These are phyloP conservation scores for Ceratocystis huliohia DNA, from an alignment of 2,329 filamentous ascomycete genomes.

Conservation along the genomic window DNA sequence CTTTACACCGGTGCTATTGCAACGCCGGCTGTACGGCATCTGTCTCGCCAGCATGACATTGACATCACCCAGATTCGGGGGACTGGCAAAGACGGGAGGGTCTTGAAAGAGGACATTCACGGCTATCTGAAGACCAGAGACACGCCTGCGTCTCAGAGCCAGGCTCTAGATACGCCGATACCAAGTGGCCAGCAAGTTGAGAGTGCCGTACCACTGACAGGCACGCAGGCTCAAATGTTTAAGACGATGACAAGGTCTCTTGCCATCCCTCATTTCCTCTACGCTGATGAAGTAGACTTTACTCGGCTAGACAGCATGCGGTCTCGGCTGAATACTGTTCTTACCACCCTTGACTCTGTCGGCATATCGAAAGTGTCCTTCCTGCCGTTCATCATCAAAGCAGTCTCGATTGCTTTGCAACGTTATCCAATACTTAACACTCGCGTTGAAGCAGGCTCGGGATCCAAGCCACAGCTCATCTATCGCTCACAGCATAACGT, in stretches of 20 bases:
- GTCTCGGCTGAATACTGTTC: slow-evolving; percentile 56
- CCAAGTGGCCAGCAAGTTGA: slow-evolving; percentile 47
- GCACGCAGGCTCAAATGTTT: slow-evolving; percentile 87
- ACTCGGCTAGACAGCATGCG: slow-evolving; percentile 61
- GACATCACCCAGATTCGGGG: slow-evolving; percentile 68
- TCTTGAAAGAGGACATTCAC: slow-evolving; percentile 84
- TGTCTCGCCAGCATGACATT: slow-evolving; percentile 67
- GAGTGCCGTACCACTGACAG: slow-evolving; percentile 55
- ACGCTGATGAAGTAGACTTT: slow-evolving; percentile 80
- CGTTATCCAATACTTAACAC: slow-evolving; percentile 81
- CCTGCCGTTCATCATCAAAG: slow-evolving; percentile 91
- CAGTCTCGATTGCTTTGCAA: slow-evolving; percentile 71
- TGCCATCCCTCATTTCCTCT: slow-evolving; percentile 87
- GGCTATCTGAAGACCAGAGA: slow-evolving; percentile 49
- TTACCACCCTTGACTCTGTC: slow-evolving; percentile 32
- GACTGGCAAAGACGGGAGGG: slow-evolving; percentile 80
- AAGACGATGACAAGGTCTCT: slow-evolving; percentile 91
- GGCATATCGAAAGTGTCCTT: slow-evolving; percentile 62
- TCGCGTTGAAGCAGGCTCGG: slow-evolving; percentile 51
- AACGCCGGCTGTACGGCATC: slow-evolving; percentile 81
- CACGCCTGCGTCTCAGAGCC: slow-evolving; percentile 19
- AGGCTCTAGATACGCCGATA: slow-evolving; percentile 26
- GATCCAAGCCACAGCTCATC: slow-evolving; percentile 58
- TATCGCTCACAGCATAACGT: slow-evolving; percentile 85
- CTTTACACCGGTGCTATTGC: slow-evolving; percentile 64